These are phyloP conservation scores for Mycena venus DNA, from an alignment of 768 basidiomycete species.

Conservation along the genomic window DNA sequence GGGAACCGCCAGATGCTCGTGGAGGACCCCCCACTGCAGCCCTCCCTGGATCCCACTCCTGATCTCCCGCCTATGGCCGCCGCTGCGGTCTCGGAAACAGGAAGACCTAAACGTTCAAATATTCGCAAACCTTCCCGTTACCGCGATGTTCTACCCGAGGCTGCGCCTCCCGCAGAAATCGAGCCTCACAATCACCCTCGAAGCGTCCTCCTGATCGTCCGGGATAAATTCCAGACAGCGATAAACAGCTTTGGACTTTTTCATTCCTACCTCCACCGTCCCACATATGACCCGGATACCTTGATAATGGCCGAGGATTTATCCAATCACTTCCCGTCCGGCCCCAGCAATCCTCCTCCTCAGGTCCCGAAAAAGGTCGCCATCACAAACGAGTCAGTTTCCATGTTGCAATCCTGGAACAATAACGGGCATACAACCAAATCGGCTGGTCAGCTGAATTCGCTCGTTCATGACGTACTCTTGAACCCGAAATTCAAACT, in stretches of 20 bases:
- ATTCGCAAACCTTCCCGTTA: background rate
- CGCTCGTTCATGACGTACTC: slow-evolving; percentile 31
- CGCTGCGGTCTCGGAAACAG: too few species aligned
- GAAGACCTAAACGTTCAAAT: too few species aligned
- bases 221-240: slow-evolving; percentile 13
- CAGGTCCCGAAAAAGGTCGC: background rate
- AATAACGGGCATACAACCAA: slow-evolving; percentile 31
- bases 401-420: too few species aligned
- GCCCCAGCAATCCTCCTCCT: background rate
- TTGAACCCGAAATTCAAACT: slow-evolving; percentile 24
- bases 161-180: background rate
- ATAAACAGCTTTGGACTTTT: slow-evolving; percentile 18
- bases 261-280: slow-evolving; percentile 26
- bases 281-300: slow-evolving; percentile 24
- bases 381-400: too few species aligned
- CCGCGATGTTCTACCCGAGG: slow-evolving; percentile 4
- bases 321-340: background rate
- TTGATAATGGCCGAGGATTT: slow-evolving; percentile 10
- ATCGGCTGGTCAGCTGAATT: slow-evolving; percentile 22
- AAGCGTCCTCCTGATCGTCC: slow-evolving; percentile 18
- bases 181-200: background rate
- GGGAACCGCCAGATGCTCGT: too few species aligned
- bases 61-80: background rate
- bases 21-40: background rate
- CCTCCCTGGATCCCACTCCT: background rate